phyloP scores from a whole-genome alignment of 1,284 basidiomycete genomes.

The Ustilago trichophora region DNA sequence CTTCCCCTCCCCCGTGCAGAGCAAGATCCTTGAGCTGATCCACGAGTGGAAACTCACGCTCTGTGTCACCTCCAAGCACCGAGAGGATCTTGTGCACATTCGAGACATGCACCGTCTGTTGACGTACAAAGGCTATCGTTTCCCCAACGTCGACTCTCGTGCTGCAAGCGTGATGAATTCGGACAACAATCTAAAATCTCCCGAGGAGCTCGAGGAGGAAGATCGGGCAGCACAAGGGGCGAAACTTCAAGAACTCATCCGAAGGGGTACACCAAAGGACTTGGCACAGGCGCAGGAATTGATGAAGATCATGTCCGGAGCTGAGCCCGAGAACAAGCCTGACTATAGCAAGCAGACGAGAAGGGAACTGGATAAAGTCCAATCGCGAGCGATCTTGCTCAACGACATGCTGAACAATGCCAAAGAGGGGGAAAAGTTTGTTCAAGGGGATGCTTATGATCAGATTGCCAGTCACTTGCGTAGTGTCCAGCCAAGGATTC shows the following conservation, averaged over 20 bases:
- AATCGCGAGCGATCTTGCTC: slow-evolving; percentile 89
- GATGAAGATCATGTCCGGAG: slow-evolving; percentile 95
- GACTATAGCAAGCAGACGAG: slow-evolving; percentile 90
- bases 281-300: slow-evolving; percentile 94
- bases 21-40: slow-evolving; percentile 90
- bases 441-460: slow-evolving; percentile 88
- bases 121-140: slow-evolving; percentile 80
- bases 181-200: slow-evolving; percentile 84
- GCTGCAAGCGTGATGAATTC: slow-evolving; percentile 60
- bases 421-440: slow-evolving; percentile 73
- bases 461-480: slow-evolving; percentile 88
- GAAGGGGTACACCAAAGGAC: slow-evolving; percentile 93
- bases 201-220: slow-evolving; percentile 94
- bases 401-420: slow-evolving; percentile 98
- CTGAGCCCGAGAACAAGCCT: slow-evolving; percentile 90
- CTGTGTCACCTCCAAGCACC: slow-evolving; percentile 87
- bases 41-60: slow-evolving; percentile 95
- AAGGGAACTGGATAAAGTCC: slow-evolving; percentile 90
- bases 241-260: slow-evolving; percentile 96
- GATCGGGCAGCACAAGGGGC: slow-evolving; percentile 94
- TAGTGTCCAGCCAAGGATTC: slow-evolving; percentile 89
- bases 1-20: slow-evolving; percentile 93
- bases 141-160: slow-evolving; percentile 61
- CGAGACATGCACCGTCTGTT: slow-evolving; percentile 96
- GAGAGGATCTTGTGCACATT: slow-evolving; percentile 96